Evolutionary conservation across 2,329 filamentous ascomycete species (phyloP), one percentile per base, ranked within the genome.

Genomic region (Capronia epimyces): DNA sequence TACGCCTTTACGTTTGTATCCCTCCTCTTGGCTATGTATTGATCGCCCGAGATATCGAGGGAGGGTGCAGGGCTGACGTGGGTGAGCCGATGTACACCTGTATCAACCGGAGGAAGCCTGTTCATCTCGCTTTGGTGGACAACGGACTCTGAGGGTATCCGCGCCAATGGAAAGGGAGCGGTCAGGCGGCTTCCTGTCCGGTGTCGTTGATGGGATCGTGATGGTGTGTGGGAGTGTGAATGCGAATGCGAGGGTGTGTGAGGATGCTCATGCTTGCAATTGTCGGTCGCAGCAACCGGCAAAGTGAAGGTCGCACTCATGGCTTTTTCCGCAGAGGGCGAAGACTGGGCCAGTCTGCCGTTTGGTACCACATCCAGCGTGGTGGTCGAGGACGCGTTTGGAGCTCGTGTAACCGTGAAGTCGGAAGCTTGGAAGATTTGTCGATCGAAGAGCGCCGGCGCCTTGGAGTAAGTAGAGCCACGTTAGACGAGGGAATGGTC

Each of bases 181-280:
- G 58, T 50, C 15, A 62, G 52, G n/a, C 57, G 57, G 36, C 47
- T 56, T 18, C 50, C 50, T n/a, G 52, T 55, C 16, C 55, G 57
- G 31, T 49, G 44, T 43, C 48, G 41, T 46, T 50, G 47, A 42
- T 64, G 59, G 40, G 53, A 58, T 27, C 53, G 47, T 25, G 65
- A 61, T 13, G 66, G 64, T 15, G 66, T 65, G 43, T 60, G 63
- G 13, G 62, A 56, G 50, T 60, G 61, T 1, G 67, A 66, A 50
- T 69, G 67, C 46, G 65, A 62, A 20, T 67, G 64, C 16, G 66
- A 65, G 44, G 60, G 63, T 13, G 63, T 57, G 50, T 62, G 62
- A 21, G 56, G 49, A 49, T 67, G 69, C 29, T 64, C 66, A 52
- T 70, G 68, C 34, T 64, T 61, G 24, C 62, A 58, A 18, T 60